phyloP scores from a whole-genome alignment of 495 filamentous ascomycete species.

The Aspergillus indologenus region DNA sequence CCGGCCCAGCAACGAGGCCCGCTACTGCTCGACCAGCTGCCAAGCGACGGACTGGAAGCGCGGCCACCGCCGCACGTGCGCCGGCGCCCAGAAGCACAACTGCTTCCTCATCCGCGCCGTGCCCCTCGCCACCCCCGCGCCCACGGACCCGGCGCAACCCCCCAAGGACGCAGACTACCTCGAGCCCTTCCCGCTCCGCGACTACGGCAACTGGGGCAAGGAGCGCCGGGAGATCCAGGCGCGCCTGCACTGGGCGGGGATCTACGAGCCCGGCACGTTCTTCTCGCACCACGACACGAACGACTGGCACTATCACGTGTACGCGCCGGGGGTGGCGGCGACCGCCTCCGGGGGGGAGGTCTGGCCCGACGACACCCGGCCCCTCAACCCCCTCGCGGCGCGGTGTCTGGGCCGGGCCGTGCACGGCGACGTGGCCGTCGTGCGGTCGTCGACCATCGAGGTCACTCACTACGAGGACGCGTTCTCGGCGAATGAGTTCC shows the following conservation, averaged over 20 bases:
- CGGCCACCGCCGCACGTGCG: neutral
- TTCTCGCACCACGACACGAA: constrained; percentile 15
- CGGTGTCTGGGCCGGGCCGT: neutral
- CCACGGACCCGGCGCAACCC: neutral
- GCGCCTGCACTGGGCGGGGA: constrained; percentile 3
- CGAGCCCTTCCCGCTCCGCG: constrained; percentile 18
- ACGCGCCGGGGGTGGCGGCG: neutral
- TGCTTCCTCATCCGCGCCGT: neutral
- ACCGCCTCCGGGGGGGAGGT: too few species aligned
- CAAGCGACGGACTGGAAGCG: neutral
- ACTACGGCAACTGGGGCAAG: constrained; percentile 13
- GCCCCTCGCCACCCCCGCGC: neutral
- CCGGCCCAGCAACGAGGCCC: neutral
- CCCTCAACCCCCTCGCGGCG: neutral
- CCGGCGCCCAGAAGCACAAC: neutral
- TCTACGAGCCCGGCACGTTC: constrained; percentile 19
- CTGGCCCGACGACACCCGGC: too few species aligned
- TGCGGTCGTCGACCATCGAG: neutral
- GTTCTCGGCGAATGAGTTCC: constrained; percentile 1
- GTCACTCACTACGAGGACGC: neutral
- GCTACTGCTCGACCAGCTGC: neutral
- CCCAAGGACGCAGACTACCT: constrained; percentile 6
- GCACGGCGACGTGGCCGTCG: constrained; percentile 1
- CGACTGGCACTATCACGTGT: constrained; percentile 6
- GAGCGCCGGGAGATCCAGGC: constrained; percentile 17